Percentiles rank a stretch among this genome's conserved stretches.
Conservation (phyloP, 2,329 filamentous ascomycete species). For the Penicillium sp. region DNA sequence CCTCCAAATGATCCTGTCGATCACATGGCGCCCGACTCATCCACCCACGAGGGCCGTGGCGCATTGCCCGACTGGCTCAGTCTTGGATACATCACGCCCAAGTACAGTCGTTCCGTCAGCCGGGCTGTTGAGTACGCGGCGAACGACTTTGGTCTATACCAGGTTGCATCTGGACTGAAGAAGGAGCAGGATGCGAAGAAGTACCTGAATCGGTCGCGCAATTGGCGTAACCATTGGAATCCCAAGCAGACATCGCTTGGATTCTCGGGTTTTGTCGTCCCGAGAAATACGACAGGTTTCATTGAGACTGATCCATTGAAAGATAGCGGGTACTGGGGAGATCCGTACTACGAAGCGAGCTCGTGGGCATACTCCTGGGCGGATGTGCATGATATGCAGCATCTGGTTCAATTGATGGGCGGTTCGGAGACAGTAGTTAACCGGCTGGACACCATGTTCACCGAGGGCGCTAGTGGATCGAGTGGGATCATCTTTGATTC, state of each 20-base stretch:
- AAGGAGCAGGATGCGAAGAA: slow-evolving; percentile 56
- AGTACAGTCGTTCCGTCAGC: slow-evolving; percentile 63
- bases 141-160: slow-evolving; percentile 70
- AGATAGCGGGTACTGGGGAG: slow-evolving; percentile 67
- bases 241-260: slow-evolving; percentile 58
- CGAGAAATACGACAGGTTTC: slow-evolving; percentile 55
- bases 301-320: slow-evolving; percentile 56
- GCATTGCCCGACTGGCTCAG: slow-evolving; percentile 70
- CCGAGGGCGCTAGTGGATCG: slow-evolving; percentile 33
- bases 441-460: slow-evolving; percentile 64
- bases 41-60: slow-evolving; percentile 69
- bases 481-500: slow-evolving; percentile 66
- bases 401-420: slow-evolving; percentile 59
- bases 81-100: slow-evolving; percentile 67
- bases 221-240: slow-evolving; percentile 77
- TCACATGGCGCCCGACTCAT: slow-evolving; percentile 57
- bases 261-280: slow-evolving; percentile 69
- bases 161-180: slow-evolving; percentile 64
- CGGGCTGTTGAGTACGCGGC: slow-evolving; percentile 69
- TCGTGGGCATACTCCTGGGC: slow-evolving; percentile 71
- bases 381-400: slow-evolving; percentile 66
- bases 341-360: slow-evolving; percentile 63
- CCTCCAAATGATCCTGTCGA: slow-evolving; percentile 64
- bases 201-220: slow-evolving; percentile 65
- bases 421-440: slow-evolving; percentile 46